Percentiles rank a stretch among this genome's conserved stretches.
Evolutionary conservation across 2,329 filamentous ascomycete genomes (phyloP).

Genomic region (Ceratocystis eucalypticola): DNA sequence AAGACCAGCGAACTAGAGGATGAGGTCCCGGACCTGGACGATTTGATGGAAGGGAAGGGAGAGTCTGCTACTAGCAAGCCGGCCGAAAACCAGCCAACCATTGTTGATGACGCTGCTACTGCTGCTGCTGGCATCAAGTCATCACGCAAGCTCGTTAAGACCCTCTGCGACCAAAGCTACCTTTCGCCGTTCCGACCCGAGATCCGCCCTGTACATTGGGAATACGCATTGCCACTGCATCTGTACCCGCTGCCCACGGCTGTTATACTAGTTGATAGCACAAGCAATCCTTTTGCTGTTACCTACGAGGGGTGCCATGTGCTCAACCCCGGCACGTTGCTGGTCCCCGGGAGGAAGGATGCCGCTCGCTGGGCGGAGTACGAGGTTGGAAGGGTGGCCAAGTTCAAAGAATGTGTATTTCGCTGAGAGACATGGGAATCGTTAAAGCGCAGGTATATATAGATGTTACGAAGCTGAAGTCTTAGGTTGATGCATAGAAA

Average conservation of each 20-base stretch:
- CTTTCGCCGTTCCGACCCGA: constrained; percentile 75
- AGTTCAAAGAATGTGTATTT: constrained; percentile 48
- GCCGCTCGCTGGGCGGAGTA: constrained; percentile 81
- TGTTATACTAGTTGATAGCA: constrained; percentile 68
- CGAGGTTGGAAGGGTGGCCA: constrained; percentile 51
- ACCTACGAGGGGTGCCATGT: constrained; percentile 94
- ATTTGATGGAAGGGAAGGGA: constrained; percentile 34
- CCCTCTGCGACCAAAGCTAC: constrained; percentile 78
- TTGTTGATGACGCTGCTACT: constrained; percentile 10
- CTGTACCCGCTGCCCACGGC: constrained; percentile 82
- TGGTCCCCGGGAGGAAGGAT: constrained; percentile 54
- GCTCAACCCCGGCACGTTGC: constrained; percentile 74
- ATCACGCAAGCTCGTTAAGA: constrained; percentile 73
- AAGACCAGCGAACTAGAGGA: constrained; percentile 8
- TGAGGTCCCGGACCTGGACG: constrained; percentile 19
- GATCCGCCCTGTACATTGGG: constrained; percentile 76
- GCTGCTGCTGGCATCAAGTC: constrained; percentile 34
- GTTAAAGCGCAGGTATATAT: background rate
- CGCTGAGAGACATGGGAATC: constrained; percentile 24
- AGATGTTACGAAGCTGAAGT: background rate
- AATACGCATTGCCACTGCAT: constrained; percentile 61
- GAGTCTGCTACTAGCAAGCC: constrained; percentile 22
- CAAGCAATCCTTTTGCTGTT: constrained; percentile 68
- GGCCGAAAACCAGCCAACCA: constrained; percentile 29
- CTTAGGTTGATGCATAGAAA: background rate